These are phyloP conservation scores for Phytophthora litchii DNA, from an alignment of 352 stramenopile species.

Conservation along the genomic window DNA sequence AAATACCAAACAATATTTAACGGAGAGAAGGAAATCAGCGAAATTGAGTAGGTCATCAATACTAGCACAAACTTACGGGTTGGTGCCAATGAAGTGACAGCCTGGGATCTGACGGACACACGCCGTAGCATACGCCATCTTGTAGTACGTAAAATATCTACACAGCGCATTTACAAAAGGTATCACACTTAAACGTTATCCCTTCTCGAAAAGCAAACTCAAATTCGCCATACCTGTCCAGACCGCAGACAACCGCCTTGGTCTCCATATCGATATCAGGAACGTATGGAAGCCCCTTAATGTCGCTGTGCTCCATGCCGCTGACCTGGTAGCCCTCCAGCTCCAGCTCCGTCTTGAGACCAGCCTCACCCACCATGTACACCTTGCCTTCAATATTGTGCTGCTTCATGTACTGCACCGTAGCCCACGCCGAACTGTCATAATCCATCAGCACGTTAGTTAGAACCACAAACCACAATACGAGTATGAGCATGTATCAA, in stretches of 20 bases:
- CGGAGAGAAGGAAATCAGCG: conserved; percentile 5
- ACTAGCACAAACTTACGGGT: conserved; percentile 54
- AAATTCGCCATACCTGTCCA: conserved; percentile 54
- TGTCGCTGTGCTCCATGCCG: conserved; percentile 69
- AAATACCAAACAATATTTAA: not conserved
- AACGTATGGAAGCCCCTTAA: conserved; percentile 69
- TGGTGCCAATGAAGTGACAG: conserved; percentile 85
- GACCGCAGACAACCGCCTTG: conserved; percentile 81
- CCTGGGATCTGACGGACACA: conserved; percentile 74
- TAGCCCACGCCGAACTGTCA: conserved; percentile 80
- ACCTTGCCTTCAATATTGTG: conserved; percentile 80
- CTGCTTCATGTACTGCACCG: conserved; percentile 81
- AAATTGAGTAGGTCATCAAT: not conserved
- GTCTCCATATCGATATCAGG: conserved; percentile 74
- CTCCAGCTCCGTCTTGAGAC: conserved; percentile 68
- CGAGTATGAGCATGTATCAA: not conserved
- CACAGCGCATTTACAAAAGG: not conserved
- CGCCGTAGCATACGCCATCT: conserved; percentile 78
- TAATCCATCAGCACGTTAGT: conserved; percentile 6
- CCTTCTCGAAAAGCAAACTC: not conserved
- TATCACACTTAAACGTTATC: conserved; percentile 4
- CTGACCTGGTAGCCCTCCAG: conserved; percentile 72
- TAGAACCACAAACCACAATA: not conserved
- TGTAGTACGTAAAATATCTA: conserved; percentile 86
- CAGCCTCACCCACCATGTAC: conserved; percentile 83